Base-by-base conservation (phyloP, 2,329 filamentous ascomycete genomes). In the Epichloe hybrida region DNA sequence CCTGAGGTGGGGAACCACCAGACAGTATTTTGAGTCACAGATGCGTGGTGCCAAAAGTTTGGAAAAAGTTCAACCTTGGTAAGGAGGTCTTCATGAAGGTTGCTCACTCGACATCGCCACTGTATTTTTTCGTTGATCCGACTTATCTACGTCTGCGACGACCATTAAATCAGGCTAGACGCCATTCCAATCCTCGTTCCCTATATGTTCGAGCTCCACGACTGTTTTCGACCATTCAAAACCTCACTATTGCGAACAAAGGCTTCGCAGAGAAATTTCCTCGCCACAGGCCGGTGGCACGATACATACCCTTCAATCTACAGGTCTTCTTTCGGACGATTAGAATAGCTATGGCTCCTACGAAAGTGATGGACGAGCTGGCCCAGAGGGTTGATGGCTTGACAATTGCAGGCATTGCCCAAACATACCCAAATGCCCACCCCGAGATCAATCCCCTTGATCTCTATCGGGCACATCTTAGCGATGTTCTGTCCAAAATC, bases 401-500 rank as follows among this genome's bases (percentile, higher is more conserved):
- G 44, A 48, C 53, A 13, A 15, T 54, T 12, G 31, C 21, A 15
- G 34, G 52, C 34, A 49, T 53, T 27, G 27, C 41, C 15, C 42
- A 50, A 31, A 35, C 39, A 35, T 82, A 72, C 62, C 74, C 79
- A 39, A 73, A 73, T 62, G 79, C 75, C 59, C 72, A 83, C 62
- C 85, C 86, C 50, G 75, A 83, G 31, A 70, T 77, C 58, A 93
- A 93, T 69, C 83, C 85, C 73, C 73, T 86, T 61, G 88, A 93
- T 61, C 75, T 91, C 54, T 94, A 89, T 74, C 79, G 88, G 53
- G 79, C 81, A 38, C 84, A 90, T 64, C 78, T 94, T 55, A 82
- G 85, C 54, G 74, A 83, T 41, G 71, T 86, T 46, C 70, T 94
- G 40, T 71, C 79, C 36, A 71, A 79, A 20, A 76, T 88, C 53